Evolutionary conservation across 2,329 filamentous ascomycete genomes (phyloP).

Genomic region (Fusarium guadeloupense): DNA sequence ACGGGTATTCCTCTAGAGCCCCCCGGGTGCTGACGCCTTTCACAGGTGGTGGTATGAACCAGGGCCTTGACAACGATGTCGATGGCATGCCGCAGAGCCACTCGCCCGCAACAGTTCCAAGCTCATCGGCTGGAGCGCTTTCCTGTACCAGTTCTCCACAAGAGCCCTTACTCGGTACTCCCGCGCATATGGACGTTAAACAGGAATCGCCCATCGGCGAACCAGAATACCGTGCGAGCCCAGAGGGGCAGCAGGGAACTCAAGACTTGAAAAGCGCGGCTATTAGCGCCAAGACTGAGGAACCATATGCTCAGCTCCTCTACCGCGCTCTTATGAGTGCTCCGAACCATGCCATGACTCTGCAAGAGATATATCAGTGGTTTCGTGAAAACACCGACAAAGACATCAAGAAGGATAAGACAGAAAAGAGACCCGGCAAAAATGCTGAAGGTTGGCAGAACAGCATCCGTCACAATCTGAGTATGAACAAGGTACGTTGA

Average conservation of each 20-base stretch:
- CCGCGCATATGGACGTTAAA: conserved; percentile 22
- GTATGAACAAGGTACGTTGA: conserved; percentile 84
- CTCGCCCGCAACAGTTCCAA: conserved; percentile 18
- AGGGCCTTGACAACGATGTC: conserved; percentile 29
- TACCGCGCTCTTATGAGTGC: conserved; percentile 76
- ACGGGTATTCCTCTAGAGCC: conserved; percentile 27
- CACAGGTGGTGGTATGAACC: conserved; percentile 19
- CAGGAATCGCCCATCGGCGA: conserved; percentile 10
- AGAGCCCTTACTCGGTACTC: conserved; percentile 26
- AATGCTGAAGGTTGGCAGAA: conserved; percentile 84
- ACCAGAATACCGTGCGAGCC: conserved; percentile 9
- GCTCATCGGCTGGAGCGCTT: conserved; percentile 23
- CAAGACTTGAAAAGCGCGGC: conserved; percentile 7
- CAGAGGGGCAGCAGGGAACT: conserved; percentile 19
- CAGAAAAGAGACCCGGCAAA: conserved; percentile 27
- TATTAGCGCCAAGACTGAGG: conserved; percentile 52
- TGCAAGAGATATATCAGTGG: conserved; percentile 92
- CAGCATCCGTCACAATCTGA: conserved; percentile 93
- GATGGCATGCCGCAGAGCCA: conserved; percentile 24
- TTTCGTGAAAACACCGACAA: conserved; percentile 85
- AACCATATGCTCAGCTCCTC: conserved; percentile 85
- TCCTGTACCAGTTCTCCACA: conserved; percentile 36
- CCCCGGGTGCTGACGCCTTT: conserved; percentile 35
- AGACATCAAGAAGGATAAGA: conserved; percentile 69
- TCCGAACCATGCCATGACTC: conserved; percentile 73